These are phyloP conservation scores for Scorias spongiosa DNA, from an alignment of 2,329 filamentous ascomycete genomes.

Conservation along the genomic window DNA sequence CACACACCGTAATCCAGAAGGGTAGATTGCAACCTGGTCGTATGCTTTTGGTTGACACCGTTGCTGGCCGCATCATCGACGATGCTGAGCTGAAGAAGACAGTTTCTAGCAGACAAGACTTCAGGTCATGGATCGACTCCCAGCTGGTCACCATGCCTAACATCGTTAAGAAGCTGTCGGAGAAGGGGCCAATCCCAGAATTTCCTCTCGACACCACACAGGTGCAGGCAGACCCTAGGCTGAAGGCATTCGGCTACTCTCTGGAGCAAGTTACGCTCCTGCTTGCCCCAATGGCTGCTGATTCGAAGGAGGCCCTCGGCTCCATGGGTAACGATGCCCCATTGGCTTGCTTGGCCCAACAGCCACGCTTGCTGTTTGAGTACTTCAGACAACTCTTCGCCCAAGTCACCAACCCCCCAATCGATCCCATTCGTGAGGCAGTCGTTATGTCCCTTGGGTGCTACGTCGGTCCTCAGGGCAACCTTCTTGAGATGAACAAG, in stretches of 20 bases:
- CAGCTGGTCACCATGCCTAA: constrained; percentile 70
- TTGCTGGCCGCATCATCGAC: constrained; percentile 83
- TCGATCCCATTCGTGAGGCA: constrained; percentile 91
- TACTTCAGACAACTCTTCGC: constrained; percentile 98
- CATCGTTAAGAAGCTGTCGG: constrained; percentile 47
- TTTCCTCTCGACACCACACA: constrained; percentile 51
- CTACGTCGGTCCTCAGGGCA: constrained; percentile 91
- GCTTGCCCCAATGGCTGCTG: constrained; percentile 87
- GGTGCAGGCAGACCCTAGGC: constrained; percentile 69
- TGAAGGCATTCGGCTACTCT: constrained; percentile 84
- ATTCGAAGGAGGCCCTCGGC: constrained; percentile 91
- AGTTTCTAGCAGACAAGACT: constrained; percentile 75
- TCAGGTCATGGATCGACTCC: constrained; percentile 73
- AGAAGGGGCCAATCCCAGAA: constrained; percentile 47
- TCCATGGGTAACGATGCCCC: constrained; percentile 98
- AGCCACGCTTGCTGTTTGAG: constrained; percentile 78
- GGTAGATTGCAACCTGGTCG: constrained; percentile 85
- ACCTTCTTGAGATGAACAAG: constrained; percentile 82
- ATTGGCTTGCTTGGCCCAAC: constrained; percentile 76
- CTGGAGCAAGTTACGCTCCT: constrained; percentile 88
- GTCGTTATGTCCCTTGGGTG: constrained; percentile 97
- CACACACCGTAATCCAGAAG: constrained; percentile 81
- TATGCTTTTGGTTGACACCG: constrained; percentile 90
- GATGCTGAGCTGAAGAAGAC: constrained; percentile 82
- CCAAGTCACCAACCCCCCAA: constrained; percentile 94